Evolutionary conservation across 257 asterid genomes (phyloP).

Genomic region (Petunia secreta): DNA sequence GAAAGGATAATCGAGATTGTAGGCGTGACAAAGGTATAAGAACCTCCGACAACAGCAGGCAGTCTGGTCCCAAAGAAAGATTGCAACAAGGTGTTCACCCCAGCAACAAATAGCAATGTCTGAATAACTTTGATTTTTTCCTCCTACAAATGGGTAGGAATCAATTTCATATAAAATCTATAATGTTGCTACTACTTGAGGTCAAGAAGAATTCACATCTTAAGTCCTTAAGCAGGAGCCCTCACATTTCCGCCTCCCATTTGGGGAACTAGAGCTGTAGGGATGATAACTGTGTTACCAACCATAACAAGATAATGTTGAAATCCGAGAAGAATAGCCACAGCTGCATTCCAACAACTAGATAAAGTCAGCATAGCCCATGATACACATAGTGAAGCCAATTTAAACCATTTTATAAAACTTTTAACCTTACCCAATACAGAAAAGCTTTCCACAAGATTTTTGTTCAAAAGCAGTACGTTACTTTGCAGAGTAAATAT

Average conservation of each 20-base stretch:
- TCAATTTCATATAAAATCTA: conserved; percentile 2
- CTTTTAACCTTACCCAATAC: not conserved
- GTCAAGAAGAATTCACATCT: not conserved
- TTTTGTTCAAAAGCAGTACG: conserved; percentile 12
- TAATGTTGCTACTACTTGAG: not conserved
- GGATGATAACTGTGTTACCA: conserved; percentile 39
- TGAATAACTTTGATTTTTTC: conserved; percentile 44
- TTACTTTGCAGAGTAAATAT: not conserved
- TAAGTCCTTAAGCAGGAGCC: not conserved
- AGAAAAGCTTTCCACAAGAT: not conserved
- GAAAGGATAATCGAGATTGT: conserved; percentile 42
- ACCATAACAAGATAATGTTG: conserved; percentile 46
- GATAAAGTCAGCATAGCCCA: not conserved
- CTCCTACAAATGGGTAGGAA: conserved; percentile 28
- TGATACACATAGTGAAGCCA: not conserved
- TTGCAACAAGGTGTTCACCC: conserved; percentile 42
- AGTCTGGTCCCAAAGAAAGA: conserved; percentile 38
- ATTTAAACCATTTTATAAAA: not conserved
- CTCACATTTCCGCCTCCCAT: conserved; percentile 48
- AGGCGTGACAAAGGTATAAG: conserved; percentile 43
- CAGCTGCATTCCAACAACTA: conserved; percentile 34
- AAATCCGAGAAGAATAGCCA: conserved; percentile 45
- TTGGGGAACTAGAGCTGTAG: conserved; percentile 40
- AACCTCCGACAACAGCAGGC: conserved; percentile 44
- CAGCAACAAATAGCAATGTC: conserved; percentile 40